These are phyloP conservation scores for Lycium ferocissimum DNA, from an alignment of 257 asterid genomes.

Conservation along the genomic window DNA sequence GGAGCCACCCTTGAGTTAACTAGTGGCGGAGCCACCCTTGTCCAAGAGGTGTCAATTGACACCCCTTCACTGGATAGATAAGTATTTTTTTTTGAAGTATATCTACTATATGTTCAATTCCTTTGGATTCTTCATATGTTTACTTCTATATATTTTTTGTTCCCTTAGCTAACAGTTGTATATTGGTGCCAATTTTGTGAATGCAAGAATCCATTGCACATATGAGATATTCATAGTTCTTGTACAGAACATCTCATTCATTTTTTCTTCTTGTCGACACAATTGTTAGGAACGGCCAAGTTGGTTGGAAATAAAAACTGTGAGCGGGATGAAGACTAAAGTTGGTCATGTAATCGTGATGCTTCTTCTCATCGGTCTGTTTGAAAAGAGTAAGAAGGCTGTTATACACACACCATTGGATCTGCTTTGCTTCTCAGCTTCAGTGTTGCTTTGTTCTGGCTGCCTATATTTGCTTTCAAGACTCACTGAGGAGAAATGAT, in stretches of 20 bases:
- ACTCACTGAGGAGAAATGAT: slow-evolving; percentile 47
- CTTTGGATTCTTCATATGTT: background rate
- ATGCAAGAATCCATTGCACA: background rate
- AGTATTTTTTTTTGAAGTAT: background rate
- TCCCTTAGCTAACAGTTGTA: background rate
- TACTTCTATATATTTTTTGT: too few species aligned
- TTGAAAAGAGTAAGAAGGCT: slow-evolving; percentile 91
- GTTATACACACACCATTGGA: slow-evolving; percentile 71
- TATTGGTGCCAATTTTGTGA: background rate
- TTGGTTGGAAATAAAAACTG: slow-evolving; percentile 85
- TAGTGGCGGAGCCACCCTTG: background rate
- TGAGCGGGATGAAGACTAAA: slow-evolving; percentile 83
- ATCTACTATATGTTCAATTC: background rate
- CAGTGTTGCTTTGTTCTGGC: slow-evolving; percentile 76
- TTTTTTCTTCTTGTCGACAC: background rate
- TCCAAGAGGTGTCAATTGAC: background rate
- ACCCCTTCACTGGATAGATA: background rate
- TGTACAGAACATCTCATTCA: background rate
- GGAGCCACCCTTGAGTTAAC: too few species aligned
- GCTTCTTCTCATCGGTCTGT: slow-evolving; percentile 87
- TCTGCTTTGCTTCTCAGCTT: slow-evolving; percentile 88
- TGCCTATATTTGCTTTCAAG: slow-evolving; percentile 81
- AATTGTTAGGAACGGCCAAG: slow-evolving; percentile 75
- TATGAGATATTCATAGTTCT: background rate
- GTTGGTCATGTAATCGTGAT: slow-evolving; percentile 94